Conservation (phyloP, 495 filamentous ascomycete species). For the Aspergillus coremiiformis region DNA sequence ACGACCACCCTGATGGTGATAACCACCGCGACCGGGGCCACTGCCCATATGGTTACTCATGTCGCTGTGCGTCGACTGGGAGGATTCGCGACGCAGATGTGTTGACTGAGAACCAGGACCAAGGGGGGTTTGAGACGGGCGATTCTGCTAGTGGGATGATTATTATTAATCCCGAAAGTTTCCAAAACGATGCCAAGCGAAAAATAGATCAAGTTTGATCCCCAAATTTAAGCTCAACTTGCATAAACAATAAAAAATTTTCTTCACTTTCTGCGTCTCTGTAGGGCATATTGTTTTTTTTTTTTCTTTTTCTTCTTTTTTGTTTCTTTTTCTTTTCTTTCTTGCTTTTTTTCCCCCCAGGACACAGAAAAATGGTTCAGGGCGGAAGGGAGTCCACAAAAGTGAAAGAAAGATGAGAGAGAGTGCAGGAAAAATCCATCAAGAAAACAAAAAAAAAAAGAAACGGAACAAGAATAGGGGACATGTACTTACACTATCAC, state of each 20-base stretch:
- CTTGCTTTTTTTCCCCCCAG: background rate
- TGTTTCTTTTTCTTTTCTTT: too few species aligned
- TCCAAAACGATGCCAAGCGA: slow-evolving; percentile 1
- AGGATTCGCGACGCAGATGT: slow-evolving; percentile 76
- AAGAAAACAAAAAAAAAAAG: background rate
- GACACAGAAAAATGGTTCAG: too few species aligned
- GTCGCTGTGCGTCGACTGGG: slow-evolving; percentile 72
- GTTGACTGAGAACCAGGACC: slow-evolving; percentile 56
- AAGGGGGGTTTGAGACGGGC: slow-evolving; percentile 53
- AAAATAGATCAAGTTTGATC: background rate
- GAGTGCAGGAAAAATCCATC: background rate
- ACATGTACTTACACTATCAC: slow-evolving; percentile 60
- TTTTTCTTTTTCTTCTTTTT: background rate
- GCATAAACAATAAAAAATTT: background rate
- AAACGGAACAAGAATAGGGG: slow-evolving; percentile 13
- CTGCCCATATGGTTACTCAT: slow-evolving; percentile 52
- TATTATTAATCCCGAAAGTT: slow-evolving; percentile 12
- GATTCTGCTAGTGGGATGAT: slow-evolving; percentile 43
- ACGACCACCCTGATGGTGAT: slow-evolving; percentile 52
- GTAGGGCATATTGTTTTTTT: too few species aligned
- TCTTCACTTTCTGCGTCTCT: too few species aligned
- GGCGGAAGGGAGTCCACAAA: too few species aligned
- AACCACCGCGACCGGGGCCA: slow-evolving; percentile 48
- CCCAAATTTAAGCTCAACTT: background rate
- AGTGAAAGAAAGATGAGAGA: background rate